Percentiles rank a stretch among this genome's conserved stretches.
Evolutionary conservation across 208 protist species (phyloP).

Genomic region (Wallacemonas sp.): DNA sequence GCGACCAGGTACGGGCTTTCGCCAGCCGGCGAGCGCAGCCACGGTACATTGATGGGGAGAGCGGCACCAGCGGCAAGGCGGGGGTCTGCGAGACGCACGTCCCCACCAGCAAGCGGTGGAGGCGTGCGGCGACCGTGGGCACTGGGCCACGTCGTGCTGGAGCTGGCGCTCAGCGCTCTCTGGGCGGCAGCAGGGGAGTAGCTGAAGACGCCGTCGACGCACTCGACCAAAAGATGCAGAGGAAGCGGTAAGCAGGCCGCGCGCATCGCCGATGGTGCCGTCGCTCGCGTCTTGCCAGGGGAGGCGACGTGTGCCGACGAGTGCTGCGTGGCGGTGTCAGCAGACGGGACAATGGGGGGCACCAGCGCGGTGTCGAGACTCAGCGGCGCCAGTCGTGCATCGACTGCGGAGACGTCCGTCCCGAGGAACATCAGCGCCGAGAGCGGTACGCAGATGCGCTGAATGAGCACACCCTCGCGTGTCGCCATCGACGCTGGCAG

Average conservation of each 20-base stretch:
- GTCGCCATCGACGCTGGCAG: neutral
- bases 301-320: too few species aligned
- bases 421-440: conserved; percentile 1
- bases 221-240: conserved; percentile 14
- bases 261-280: neutral
- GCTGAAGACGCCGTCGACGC: conserved; percentile 17
- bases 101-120: too few species aligned
- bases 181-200: conserved; percentile 10
- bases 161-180: neutral
- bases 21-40: conserved; percentile 15
- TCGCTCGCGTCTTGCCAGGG: too few species aligned
- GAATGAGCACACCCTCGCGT: conserved; percentile 7
- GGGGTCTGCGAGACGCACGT: too few species aligned
- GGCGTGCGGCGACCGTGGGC: too few species aligned
- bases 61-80: too few species aligned
- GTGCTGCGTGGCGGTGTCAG: too few species aligned
- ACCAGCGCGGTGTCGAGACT: neutral
- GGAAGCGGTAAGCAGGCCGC: neutral
- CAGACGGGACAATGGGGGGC: neutral
- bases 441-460: conserved; percentile 9
- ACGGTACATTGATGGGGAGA: neutral
- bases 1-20: neutral
- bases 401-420: conserved; percentile 5
- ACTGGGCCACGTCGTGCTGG: neutral
- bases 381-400: neutral